Evolutionary conservation across 2,329 filamentous ascomycete species (phyloP).

Genomic region (Aspergillus thermomutatus): DNA sequence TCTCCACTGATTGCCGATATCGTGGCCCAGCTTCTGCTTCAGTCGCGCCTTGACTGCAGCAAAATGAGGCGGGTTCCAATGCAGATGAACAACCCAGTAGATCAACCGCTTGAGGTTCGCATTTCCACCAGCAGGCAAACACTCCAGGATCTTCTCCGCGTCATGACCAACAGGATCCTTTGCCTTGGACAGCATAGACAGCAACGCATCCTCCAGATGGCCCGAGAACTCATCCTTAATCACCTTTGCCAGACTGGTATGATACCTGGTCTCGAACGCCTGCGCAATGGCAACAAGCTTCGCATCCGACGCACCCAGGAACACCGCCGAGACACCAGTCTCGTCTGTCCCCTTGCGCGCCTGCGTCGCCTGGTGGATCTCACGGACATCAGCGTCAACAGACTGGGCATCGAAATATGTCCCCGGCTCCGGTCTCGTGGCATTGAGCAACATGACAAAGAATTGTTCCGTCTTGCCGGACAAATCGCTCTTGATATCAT

Average conservation of each 20-base stretch:
- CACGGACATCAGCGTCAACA: conserved; percentile 68
- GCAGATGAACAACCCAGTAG: conserved; percentile 52
- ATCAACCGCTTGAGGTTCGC: conserved; percentile 45
- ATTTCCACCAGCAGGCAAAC: conserved; percentile 68
- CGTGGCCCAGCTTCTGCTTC: not conserved
- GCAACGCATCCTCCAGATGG: conserved; percentile 75
- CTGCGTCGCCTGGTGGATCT: conserved; percentile 71
- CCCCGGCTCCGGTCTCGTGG: conserved; percentile 67
- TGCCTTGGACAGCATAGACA: conserved; percentile 68
- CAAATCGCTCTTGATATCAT: conserved; percentile 66
- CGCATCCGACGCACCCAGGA: conserved; percentile 68
- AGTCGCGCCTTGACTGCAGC: conserved; percentile 60
- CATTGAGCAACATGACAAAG: conserved; percentile 74
- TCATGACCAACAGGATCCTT: conserved; percentile 74
- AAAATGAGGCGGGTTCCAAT: conserved; percentile 72
- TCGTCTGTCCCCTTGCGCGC: conserved; percentile 69
- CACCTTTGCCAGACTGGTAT: conserved; percentile 39
- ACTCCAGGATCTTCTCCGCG: conserved; percentile 67
- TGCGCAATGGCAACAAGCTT: conserved; percentile 72
- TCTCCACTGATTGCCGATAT: not conserved
- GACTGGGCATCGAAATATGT: conserved; percentile 66
- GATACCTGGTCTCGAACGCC: conserved; percentile 67
- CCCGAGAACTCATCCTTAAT: conserved; percentile 65
- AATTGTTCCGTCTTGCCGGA: conserved; percentile 77
- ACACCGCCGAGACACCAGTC: conserved; percentile 70